These are phyloP conservation scores for Cyclocybe aegerita DNA, from an alignment of 768 basidiomycete species.

Conservation along the genomic window DNA sequence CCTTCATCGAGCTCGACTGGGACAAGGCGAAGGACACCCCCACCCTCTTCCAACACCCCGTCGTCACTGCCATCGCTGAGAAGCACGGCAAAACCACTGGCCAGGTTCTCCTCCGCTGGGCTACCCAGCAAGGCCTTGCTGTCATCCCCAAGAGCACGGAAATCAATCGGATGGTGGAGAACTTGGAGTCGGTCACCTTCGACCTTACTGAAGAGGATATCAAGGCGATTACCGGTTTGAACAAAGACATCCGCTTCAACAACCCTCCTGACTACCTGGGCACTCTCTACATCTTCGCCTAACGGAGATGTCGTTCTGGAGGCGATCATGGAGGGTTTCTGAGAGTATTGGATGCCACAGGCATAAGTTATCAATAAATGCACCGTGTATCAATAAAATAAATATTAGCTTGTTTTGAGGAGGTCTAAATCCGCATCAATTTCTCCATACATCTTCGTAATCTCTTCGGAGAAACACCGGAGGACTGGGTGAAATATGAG, in stretches of 20 bases:
- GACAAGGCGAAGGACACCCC: constrained; percentile 49
- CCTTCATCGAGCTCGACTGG: constrained; percentile 66
- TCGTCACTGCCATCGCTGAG: constrained; percentile 42
- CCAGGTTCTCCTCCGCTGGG: constrained; percentile 79
- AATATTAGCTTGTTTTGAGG: too few relatives aligned
- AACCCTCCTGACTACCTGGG: constrained; percentile 30
- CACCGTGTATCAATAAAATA: too few relatives aligned
- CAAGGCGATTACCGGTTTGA: constrained; percentile 54
- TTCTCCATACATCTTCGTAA: too few relatives aligned
- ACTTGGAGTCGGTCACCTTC: constrained; percentile 39
- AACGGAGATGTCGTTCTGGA: background rate
- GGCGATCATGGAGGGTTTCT: too few relatives aligned
- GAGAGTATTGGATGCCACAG: too few relatives aligned
- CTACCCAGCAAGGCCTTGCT: constrained; percentile 70
- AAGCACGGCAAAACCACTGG: constrained; percentile 57
- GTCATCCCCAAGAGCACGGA: constrained; percentile 75
- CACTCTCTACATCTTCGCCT: constrained; percentile 26
- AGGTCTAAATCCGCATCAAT: too few relatives aligned
- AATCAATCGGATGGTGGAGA: constrained; percentile 46
- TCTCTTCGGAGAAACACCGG: too few relatives aligned
- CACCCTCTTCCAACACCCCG: constrained; percentile 54
- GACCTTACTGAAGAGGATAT: constrained; percentile 61
- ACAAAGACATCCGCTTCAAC: constrained; percentile 37
- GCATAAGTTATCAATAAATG: too few relatives aligned
- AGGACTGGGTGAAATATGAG: too few relatives aligned